phyloP scores from a whole-genome alignment of 2,329 filamentous ascomycete species.

The Stenocarpella maydis region DNA sequence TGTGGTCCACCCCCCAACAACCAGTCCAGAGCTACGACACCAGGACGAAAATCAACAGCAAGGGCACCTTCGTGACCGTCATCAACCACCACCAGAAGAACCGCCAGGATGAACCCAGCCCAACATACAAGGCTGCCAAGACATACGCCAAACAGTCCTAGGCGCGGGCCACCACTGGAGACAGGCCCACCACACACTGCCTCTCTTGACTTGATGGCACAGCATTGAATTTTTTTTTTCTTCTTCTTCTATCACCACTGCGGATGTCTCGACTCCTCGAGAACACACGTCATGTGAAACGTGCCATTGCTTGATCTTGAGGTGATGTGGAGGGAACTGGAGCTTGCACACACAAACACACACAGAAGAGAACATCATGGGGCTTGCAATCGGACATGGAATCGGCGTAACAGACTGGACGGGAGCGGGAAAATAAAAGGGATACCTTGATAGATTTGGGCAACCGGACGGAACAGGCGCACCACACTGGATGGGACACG shows the following conservation, averaged over 20 bases:
- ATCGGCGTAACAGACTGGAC: slow-evolving; percentile 2
- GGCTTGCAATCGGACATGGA: not conserved
- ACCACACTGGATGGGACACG: slow-evolving; percentile 6
- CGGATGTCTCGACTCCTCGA: not conserved
- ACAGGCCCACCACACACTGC: not conserved
- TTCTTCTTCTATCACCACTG: not conserved
- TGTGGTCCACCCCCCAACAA: not conserved
- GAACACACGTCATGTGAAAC: not conserved
- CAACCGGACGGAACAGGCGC: slow-evolving; percentile 15
- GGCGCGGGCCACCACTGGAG: too few relatives aligned
- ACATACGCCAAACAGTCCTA: not conserved
- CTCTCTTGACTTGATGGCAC: not conserved
- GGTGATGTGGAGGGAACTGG: not conserved
- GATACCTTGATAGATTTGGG: slow-evolving; percentile 5
- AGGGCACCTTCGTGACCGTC: slow-evolving; percentile 32
- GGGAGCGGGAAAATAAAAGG: not conserved
- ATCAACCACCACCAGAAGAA: slow-evolving; percentile 17
- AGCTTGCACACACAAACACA: not conserved
- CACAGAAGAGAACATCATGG: too few relatives aligned
- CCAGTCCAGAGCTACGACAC: slow-evolving; percentile 17
- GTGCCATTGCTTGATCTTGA: not conserved
- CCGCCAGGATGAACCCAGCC: slow-evolving; percentile 10
- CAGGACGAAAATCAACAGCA: slow-evolving; percentile 27
- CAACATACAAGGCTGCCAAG: slow-evolving; percentile 14
- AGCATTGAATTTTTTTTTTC: too few relatives aligned